Base-by-base conservation (phyloP, 1,284 basidiomycete genomes). In the Schizophyllum commune region DNA sequence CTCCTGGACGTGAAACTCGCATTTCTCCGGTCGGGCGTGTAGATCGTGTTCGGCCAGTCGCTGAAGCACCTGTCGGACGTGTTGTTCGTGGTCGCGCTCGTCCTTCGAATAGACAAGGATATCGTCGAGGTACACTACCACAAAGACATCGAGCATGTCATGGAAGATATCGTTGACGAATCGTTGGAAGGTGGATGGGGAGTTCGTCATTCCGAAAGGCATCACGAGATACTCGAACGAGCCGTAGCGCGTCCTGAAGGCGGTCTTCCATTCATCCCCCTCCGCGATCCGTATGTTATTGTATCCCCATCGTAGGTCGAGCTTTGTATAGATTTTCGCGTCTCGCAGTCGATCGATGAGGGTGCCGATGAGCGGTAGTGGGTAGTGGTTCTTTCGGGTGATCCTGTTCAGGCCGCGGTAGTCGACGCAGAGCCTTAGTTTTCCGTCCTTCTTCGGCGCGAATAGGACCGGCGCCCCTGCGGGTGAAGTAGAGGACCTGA, bases 371-470 rank as follows among this genome's bases (percentile, higher is more conserved):
- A 76, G 66, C 0, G 75, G 78, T 0, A 79, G 58, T 0, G 73
- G 73, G 58, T 74, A 73, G 0, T 62, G 63, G 60, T 77, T 73
- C 62, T 78, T 78, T 1, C 71, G 63, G 0, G 73, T 79, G 11
- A 71, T 61, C 0, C 59, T 51, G 62, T 80, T 80, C 13, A 79
- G 62, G 11, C 64, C 63, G 0, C 71, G 58, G 64, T 80, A 80
- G 59, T 80, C 76, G 53, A 70, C 67, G 11, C 69, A 21, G 66
- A 67, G 65, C 0, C 74, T 58, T 0, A 76, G 63, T 0, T 64
- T 60, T 11, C 73, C 72, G 65, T 79, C 74, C 64, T 78, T 78
- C 68, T 81, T 81, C 57, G 71, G 70, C 2, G 77, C 69, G 62
- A 81, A 82, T 53, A 82, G 74, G 56, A 80, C 69, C 0, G 75